These are phyloP conservation scores for Pestalotiopsis sp. DNA, from an alignment of 2,329 filamentous ascomycete genomes.

Conservation along the genomic window DNA sequence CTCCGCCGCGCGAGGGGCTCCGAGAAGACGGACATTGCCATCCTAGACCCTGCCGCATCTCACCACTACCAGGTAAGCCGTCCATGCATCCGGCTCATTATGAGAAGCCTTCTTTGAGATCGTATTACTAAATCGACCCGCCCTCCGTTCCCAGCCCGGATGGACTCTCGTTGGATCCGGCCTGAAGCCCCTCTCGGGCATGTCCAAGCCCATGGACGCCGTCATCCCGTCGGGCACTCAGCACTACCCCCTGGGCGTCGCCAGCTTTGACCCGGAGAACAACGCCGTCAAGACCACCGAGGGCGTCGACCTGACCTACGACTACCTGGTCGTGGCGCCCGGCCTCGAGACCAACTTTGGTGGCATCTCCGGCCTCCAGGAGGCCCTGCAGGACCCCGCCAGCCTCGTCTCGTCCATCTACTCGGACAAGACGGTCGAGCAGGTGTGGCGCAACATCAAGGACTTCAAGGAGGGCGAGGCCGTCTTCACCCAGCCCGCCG, in stretches of 20 bases:
- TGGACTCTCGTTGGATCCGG: slow-evolving; percentile 39
- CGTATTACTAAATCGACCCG: background rate
- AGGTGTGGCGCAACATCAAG: slow-evolving; percentile 36
- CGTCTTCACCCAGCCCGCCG: slow-evolving; percentile 38
- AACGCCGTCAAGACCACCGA: slow-evolving; percentile 35
- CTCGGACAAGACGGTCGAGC: slow-evolving; percentile 33
- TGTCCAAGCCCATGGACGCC: slow-evolving; percentile 27
- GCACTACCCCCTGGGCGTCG: slow-evolving; percentile 33
- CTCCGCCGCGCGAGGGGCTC: slow-evolving; percentile 44
- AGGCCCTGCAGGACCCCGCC: slow-evolving; percentile 32
- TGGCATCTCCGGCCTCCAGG: slow-evolving; percentile 32
- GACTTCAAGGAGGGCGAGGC: slow-evolving; percentile 34
- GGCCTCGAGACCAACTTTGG: slow-evolving; percentile 36
- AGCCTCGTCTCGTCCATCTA: slow-evolving; percentile 39
- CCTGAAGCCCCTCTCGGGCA: slow-evolving; percentile 27
- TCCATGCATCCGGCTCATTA: background rate
- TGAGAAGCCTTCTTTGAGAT: background rate
- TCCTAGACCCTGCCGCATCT: slow-evolving; percentile 32
- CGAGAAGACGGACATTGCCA: slow-evolving; percentile 34
- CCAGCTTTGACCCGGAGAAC: slow-evolving; percentile 34
- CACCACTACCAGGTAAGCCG: slow-evolving; percentile 33
- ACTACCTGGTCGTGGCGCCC: slow-evolving; percentile 37
- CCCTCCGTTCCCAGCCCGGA: slow-evolving; percentile 26
- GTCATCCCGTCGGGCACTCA: slow-evolving; percentile 34
- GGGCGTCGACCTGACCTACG: slow-evolving; percentile 35